These are phyloP conservation scores for Nepenthes alata DNA, from an alignment of 179 eudicot species.

Conservation along the genomic window DNA sequence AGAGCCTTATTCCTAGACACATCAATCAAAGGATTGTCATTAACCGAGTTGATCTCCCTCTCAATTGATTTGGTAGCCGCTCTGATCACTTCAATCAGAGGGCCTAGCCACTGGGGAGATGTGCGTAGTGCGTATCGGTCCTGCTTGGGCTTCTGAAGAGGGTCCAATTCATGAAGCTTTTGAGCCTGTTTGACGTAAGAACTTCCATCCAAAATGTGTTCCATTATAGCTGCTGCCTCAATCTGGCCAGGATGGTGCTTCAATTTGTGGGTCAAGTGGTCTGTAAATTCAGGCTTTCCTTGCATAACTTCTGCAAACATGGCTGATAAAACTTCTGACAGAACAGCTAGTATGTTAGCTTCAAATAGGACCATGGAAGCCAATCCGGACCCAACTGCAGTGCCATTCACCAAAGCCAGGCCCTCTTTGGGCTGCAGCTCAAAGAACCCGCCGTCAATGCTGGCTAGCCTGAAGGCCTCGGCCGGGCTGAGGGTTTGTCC, in stretches of 20 bases:
- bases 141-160: slow-evolving; percentile 17
- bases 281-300: slow-evolving; percentile 18
- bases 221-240: slow-evolving; percentile 22
- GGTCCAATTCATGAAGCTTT: slow-evolving; percentile 13
- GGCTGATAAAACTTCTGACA: slow-evolving; percentile 12
- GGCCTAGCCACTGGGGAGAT: slow-evolving; percentile 23
- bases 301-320: slow-evolving; percentile 21
- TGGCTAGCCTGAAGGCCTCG: slow-evolving; percentile 14
- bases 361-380: slow-evolving; percentile 17
- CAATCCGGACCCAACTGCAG: slow-evolving; percentile 20
- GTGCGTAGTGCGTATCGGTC: slow-evolving; percentile 20
- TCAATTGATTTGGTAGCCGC: slow-evolving; percentile 10
- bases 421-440: slow-evolving; percentile 22
- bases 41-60: slow-evolving; percentile 18
- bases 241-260: slow-evolving; percentile 24
- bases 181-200: slow-evolving; percentile 10
- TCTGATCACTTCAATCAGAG: slow-evolving; percentile 17
- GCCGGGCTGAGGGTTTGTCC: slow-evolving; percentile 5
- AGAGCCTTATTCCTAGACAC: slow-evolving; percentile 18
- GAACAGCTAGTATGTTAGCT: slow-evolving; percentile 12
- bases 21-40: slow-evolving; percentile 18
- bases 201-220: slow-evolving; percentile 13
- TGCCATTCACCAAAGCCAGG: slow-evolving; percentile 18
- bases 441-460: slow-evolving; percentile 13
- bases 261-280: slow-evolving; percentile 18